These are phyloP conservation scores for Persicaria tinctoria DNA, from an alignment of 148 eudicot genomes.

Conservation along the genomic window DNA sequence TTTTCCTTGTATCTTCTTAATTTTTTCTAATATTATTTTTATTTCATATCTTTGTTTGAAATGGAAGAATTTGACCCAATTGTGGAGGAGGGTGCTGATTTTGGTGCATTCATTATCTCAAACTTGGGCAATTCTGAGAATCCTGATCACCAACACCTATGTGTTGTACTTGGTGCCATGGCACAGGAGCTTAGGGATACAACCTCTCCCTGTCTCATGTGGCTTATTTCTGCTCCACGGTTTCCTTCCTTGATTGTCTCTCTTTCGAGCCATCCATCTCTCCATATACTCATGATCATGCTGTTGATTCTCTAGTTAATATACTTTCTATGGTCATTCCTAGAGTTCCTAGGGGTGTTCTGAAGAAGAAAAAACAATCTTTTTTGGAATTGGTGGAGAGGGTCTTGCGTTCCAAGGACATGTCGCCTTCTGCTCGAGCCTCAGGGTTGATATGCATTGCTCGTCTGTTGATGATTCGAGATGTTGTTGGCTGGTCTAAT, in stretches of 20 bases:
- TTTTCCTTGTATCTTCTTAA: no score
- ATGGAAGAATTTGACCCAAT: conserved; percentile 17
- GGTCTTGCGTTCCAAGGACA: conserved; percentile 22
- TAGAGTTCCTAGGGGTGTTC: conserved; percentile 21
- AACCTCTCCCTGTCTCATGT: conserved; percentile 41
- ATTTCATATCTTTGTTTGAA: conserved; percentile 13
- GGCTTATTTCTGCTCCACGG: conserved; percentile 68
- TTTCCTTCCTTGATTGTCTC: conserved; percentile 52
- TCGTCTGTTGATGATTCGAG: conserved; percentile 32
- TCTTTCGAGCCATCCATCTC: conserved; percentile 12
- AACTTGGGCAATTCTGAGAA: conserved; percentile 29
- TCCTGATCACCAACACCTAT: conserved; percentile 60
- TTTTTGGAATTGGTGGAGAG: conserved; percentile 26
- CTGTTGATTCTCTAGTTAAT: conserved; percentile 44
- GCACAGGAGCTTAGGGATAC: conserved; percentile 61
- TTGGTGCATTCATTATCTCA: conserved; percentile 41
- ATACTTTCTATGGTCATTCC: conserved; percentile 45
- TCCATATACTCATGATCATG: conserved; percentile 23
- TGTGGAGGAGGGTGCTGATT: conserved; percentile 21
- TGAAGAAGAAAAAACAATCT: conserved; percentile 26
- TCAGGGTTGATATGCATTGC: conserved; percentile 44
- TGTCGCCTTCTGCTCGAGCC: conserved; percentile 23
- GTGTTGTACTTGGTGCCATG: conserved; percentile 63
- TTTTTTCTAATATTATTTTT: no score
- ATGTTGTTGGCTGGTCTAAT: conserved; percentile 39